Percentiles rank a stretch among this genome's conserved stretches.
Evolutionary conservation across 1,139 yeast species (phyloP).

Genomic region (Saccharomyces hybrid): DNA sequence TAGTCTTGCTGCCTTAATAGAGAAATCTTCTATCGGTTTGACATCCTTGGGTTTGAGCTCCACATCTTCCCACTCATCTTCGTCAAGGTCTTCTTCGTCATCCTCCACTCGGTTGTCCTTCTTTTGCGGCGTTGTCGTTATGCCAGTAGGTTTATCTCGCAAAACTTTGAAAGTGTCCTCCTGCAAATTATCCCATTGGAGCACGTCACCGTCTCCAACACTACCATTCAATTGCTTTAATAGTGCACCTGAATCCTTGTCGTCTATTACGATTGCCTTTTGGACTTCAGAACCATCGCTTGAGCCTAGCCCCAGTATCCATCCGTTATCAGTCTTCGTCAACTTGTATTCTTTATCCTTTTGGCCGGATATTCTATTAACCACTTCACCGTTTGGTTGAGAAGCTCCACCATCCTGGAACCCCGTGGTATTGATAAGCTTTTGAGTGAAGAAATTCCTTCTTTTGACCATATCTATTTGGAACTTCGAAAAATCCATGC

Average conservation of each 20-base stretch:
- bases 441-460: conserved; percentile 83
- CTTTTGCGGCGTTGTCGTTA: neutral
- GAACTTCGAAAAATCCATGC: conserved; percentile 84
- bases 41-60: conserved; percentile 30
- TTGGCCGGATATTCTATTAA: conserved; percentile 74
- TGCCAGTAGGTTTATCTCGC: neutral
- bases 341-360: conserved; percentile 69
- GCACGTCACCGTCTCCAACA: conserved; percentile 24
- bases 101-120: conserved; percentile 11
- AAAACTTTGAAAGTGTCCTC: neutral
- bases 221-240: conserved; percentile 8
- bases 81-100: conserved; percentile 37
- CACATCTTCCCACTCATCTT: conserved; percentile 60
- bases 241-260: conserved; percentile 12
- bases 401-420: conserved; percentile 54
- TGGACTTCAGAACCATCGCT: conserved; percentile 36
- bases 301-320: conserved; percentile 64
- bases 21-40: conserved; percentile 28
- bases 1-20: conserved; percentile 35
- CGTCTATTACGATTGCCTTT: conserved; percentile 42
- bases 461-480: conserved; percentile 90
- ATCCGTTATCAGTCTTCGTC: conserved; percentile 73
- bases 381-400: conserved; percentile 27
- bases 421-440: conserved; percentile 76
- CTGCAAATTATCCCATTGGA: neutral